Percentiles rank a stretch among this genome's conserved stretches.
These are phyloP conservation scores for Annulohypoxylon stygium DNA, from an alignment of 495 filamentous ascomycete genomes.

Conservation along the genomic window DNA sequence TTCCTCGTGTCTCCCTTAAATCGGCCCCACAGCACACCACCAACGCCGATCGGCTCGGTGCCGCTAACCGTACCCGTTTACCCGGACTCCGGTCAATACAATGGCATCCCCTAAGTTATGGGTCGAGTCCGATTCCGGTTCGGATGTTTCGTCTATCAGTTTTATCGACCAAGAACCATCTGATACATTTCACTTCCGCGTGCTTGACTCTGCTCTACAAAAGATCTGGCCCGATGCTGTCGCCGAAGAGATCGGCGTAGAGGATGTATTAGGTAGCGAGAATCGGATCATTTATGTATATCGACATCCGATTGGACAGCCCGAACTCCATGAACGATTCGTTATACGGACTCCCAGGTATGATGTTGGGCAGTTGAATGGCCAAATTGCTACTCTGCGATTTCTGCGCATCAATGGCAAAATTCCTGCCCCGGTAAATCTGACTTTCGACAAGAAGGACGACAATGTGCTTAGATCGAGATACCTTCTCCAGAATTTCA, in stretches of 20 bases:
- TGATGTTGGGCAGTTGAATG: not conserved
- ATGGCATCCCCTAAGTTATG: not conserved
- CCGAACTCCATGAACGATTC: not conserved
- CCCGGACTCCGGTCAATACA: not conserved
- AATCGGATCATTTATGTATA: not conserved
- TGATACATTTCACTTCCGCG: not conserved
- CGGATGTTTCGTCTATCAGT: not conserved
- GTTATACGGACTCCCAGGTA: not conserved
- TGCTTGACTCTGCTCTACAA: not conserved
- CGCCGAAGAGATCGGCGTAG: not conserved
- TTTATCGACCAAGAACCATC: not conserved
- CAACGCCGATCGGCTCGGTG: constrained; percentile 2
- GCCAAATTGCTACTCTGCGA: not conserved
- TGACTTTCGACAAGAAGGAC: constrained; percentile 2
- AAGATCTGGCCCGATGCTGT: not conserved
- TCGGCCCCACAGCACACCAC: not conserved
- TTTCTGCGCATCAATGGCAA: not conserved
- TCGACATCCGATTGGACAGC: not conserved
- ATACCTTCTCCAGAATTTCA: constrained; percentile 22
- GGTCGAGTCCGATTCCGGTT: not conserved
- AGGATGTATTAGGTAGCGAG: not conserved
- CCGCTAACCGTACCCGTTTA: not conserved
- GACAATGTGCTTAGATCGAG: constrained; percentile 9
- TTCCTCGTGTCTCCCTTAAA: not conserved
- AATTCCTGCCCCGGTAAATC: constrained; percentile 1